phyloP scores from a whole-genome alignment of 1,284 basidiomycete genomes.

The Trametes hirsuta region DNA sequence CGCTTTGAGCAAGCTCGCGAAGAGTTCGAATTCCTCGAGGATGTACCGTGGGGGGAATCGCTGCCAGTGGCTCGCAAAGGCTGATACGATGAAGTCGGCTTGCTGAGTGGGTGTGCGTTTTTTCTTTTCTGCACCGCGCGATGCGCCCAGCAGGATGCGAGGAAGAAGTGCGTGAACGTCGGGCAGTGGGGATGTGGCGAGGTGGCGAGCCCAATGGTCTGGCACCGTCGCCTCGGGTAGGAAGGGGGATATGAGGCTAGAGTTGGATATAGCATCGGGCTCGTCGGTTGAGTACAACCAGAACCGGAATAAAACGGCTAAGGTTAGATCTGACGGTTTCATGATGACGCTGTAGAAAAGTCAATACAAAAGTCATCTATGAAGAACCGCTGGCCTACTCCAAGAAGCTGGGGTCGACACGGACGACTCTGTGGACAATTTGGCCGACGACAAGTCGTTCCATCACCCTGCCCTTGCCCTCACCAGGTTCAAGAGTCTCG shows the following conservation, averaged over 20 bases:
- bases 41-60: background rate
- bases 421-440: conserved; percentile 3
- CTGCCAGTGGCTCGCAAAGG: background rate
- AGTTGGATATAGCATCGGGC: conserved; percentile 1
- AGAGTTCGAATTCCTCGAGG: conserved; percentile 1
- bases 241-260: background rate
- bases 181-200: background rate
- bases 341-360: conserved; percentile 1
- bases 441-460: conserved; percentile 13
- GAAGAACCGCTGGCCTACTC: background rate
- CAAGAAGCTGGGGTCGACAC: conserved; percentile 15
- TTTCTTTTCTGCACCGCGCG: conserved; percentile 9
- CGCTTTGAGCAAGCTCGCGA: background rate
- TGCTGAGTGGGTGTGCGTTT: conserved; percentile 11
- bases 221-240: background rate
- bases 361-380: background rate
- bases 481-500: conserved; percentile 4
- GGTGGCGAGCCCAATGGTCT: background rate
- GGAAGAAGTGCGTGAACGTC: conserved; percentile 5
- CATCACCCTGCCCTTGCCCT: background rate
- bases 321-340: conserved; percentile 16
- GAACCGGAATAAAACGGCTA: conserved; percentile 15
- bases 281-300: conserved; percentile 12
- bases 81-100: conserved; percentile 7
- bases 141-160: conserved; percentile 11